These are phyloP conservation scores for Xeromyces bisporus DNA, from an alignment of 495 filamentous ascomycete species.

Conservation along the genomic window DNA sequence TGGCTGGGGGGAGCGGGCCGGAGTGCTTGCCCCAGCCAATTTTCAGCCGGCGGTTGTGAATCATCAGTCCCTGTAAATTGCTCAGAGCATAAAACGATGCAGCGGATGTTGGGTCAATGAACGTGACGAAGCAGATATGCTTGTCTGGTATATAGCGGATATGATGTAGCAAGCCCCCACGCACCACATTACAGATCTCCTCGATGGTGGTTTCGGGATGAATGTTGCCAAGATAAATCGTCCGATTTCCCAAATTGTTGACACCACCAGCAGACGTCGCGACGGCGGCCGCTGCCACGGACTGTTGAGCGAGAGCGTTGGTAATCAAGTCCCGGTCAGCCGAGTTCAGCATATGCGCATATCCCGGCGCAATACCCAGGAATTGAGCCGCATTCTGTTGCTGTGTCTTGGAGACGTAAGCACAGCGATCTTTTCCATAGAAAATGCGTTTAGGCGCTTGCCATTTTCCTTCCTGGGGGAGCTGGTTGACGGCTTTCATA, in stretches of 20 bases:
- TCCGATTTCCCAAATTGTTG: conserved; percentile 92
- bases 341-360: conserved; percentile 86
- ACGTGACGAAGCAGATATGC: conserved; percentile 98
- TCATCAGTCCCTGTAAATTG: conserved; percentile 96
- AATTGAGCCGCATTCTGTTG: conserved; percentile 99
- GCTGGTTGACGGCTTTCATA: conserved; percentile 94
- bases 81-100: conserved; percentile 96
- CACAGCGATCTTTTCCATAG: conserved; percentile 96
- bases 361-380: conserved; percentile 92
- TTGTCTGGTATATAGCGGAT: conserved; percentile 99
- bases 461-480: conserved; percentile 95
- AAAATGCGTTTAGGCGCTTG: conserved; percentile 88
- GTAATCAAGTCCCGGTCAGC: conserved; percentile 93
- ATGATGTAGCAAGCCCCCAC: conserved; percentile 85
- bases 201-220: conserved; percentile 97
- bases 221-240: conserved; percentile 96
- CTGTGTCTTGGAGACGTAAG: conserved; percentile 98
- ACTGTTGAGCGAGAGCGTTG: conserved; percentile 90
- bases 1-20: conserved; percentile 87
- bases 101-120: conserved; percentile 95
- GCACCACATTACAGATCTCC: conserved; percentile 94
- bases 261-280: conserved; percentile 92
- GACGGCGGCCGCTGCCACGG: conserved; percentile 89
- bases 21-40: conserved; percentile 99
- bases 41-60: conserved; percentile 93